A percentile compares a stretch with the other conserved stretches of the same genome.
phyloP scores from a whole-genome alignment of 129 eudicot genomes.

The Centella asiatica region DNA sequence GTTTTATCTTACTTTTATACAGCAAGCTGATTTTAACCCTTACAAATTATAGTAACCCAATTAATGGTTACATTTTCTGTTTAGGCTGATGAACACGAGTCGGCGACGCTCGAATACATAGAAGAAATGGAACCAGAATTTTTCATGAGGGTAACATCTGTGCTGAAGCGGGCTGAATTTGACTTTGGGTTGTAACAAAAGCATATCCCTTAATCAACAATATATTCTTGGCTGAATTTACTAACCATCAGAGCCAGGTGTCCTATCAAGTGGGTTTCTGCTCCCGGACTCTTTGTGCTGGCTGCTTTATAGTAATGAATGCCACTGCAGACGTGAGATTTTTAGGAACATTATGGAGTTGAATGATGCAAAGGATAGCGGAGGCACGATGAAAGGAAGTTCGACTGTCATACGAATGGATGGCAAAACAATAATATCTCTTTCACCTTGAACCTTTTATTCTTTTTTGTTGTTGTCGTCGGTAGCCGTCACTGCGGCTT shows the following conservation, averaged over 20 bases:
- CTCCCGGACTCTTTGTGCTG: background rate
- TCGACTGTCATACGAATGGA: too few relatives aligned
- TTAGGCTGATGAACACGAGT: slow-evolving; percentile 91
- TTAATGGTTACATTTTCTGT: background rate
- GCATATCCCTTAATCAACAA: background rate
- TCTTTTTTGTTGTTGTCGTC: too few relatives aligned
- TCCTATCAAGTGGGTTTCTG: background rate
- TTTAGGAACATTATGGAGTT: background rate
- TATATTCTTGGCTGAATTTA: background rate
- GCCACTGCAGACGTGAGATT: background rate
- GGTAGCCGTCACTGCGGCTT: too few relatives aligned
- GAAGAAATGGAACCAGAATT: slow-evolving; percentile 58
- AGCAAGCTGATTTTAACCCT: background rate
- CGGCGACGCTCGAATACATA: slow-evolving; percentile 63
- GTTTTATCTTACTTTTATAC: background rate
- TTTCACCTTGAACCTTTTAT: too few relatives aligned
- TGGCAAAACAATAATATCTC: too few relatives aligned
- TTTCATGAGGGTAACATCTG: slow-evolving; percentile 57
- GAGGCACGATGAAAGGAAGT: too few relatives aligned
- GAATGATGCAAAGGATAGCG: too few relatives aligned
- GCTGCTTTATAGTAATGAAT: background rate
- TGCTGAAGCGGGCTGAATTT: slow-evolving; percentile 62
- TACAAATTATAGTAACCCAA: background rate
- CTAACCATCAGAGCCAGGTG: background rate
- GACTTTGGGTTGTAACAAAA: slow-evolving; percentile 39